Conservation (phyloP, 495 filamentous ascomycete species). For the Neurospora sp. region DNA sequence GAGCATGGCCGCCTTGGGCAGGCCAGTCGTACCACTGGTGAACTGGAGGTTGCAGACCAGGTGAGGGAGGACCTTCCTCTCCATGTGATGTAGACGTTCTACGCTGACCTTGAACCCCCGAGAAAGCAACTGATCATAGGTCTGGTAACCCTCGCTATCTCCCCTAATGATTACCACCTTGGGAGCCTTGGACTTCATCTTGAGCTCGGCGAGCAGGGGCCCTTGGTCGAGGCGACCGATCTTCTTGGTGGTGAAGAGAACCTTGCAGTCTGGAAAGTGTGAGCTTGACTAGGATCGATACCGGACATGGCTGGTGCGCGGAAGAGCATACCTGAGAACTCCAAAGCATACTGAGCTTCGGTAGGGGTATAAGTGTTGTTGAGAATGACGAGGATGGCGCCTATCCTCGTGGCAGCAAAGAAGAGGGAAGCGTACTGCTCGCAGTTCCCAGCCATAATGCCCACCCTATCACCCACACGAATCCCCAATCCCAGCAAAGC, state of each 20-base stretch:
- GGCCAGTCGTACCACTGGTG: conserved; percentile 60
- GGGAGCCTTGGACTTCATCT: conserved; percentile 24
- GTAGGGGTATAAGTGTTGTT: conserved; percentile 63
- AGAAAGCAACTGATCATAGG: conserved; percentile 41
- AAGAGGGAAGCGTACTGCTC: conserved; percentile 60
- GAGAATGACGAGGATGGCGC: conserved; percentile 55
- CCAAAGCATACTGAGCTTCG: conserved; percentile 53
- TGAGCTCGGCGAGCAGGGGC: conserved; percentile 42
- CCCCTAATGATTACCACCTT: conserved; percentile 48
- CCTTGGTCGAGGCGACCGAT: conserved; percentile 49
- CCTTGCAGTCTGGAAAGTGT: conserved; percentile 36
- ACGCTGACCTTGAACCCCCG: conserved; percentile 31
- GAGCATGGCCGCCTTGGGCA: conserved; percentile 66
- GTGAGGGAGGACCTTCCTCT: conserved; percentile 41
- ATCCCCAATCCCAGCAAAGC: conserved; percentile 51
- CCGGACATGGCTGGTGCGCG: background rate
- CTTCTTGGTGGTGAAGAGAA: conserved; percentile 53
- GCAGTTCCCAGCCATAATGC: conserved; percentile 63
- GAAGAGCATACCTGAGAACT: conserved; percentile 44
- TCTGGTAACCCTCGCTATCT: conserved; percentile 37
- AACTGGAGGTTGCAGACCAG: conserved; percentile 64
- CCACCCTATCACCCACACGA: conserved; percentile 52
- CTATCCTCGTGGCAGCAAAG: conserved; percentile 57
- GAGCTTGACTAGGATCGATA: background rate
- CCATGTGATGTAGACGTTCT: conserved; percentile 20